Percentiles rank a stretch among this genome's conserved stretches.
phyloP scores from a whole-genome alignment of 768 basidiomycete genomes.

The Leccinellum rugosiceps region DNA sequence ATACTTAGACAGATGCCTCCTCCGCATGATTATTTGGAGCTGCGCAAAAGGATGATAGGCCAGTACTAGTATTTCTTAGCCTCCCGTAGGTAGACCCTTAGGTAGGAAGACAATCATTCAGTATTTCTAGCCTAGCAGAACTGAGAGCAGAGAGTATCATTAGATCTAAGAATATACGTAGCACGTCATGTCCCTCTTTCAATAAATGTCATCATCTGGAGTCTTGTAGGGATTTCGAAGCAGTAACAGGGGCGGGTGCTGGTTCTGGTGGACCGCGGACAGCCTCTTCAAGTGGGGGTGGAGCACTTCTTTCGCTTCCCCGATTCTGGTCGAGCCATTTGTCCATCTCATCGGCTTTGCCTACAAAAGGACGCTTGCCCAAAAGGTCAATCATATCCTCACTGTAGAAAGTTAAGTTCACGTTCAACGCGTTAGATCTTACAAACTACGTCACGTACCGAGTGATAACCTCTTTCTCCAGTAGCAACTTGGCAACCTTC shows the following conservation, averaged over 20 bases:
- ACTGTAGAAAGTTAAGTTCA: constrained; percentile 35
- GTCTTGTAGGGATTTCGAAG: constrained; percentile 38
- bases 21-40: background rate
- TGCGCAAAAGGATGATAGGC: background rate
- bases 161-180: constrained; percentile 21
- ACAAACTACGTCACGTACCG: constrained; percentile 48
- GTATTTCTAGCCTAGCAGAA: constrained; percentile 29
- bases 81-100: too few relatives aligned
- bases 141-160: constrained; percentile 39
- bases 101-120: too few relatives aligned
- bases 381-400: constrained; percentile 86
- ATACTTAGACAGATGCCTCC: background rate
- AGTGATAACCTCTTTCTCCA: constrained; percentile 96
- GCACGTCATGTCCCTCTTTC: constrained; percentile 1
- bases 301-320: constrained; percentile 55
- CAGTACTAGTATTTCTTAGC: background rate
- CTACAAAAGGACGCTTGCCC: constrained; percentile 79
- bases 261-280: constrained; percentile 39
- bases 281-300: constrained; percentile 56
- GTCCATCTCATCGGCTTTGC: constrained; percentile 89
- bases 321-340: constrained; percentile 89
- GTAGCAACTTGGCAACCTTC: constrained; percentile 83
- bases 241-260: constrained; percentile 48
- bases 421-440: background rate
- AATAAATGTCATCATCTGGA: constrained; percentile 11